A percentile compares a stretch with the other conserved stretches of the same genome.
Evolutionary conservation across 148 eudicot genomes (phyloP).

Genomic region (Rhododendron kiyosumense): DNA sequence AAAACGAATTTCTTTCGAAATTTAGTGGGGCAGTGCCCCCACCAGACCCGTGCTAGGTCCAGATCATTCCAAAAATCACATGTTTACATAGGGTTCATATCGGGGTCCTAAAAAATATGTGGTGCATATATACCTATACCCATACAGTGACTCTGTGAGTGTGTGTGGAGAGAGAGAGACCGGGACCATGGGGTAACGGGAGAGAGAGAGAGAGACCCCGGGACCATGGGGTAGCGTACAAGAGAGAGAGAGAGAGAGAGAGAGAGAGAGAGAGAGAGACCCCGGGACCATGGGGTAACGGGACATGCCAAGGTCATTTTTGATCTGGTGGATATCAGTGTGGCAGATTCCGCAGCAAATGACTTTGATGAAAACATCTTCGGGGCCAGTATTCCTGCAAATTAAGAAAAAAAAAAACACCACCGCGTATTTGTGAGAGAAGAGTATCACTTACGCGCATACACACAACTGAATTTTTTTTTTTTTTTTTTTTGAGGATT

Average conservation of each 20-base stretch:
- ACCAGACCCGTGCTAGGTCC: no score
- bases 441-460: not conserved
- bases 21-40: no score
- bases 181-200: no score
- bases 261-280: slow-evolving; percentile 26
- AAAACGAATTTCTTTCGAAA: no score
- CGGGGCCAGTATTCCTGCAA: slow-evolving; percentile 65
- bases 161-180: not conserved
- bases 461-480: not conserved
- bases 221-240: slow-evolving; percentile 92
- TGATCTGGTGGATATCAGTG: slow-evolving; percentile 74
- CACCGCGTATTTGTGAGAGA: not conserved
- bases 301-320: slow-evolving; percentile 86
- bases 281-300: slow-evolving; percentile 97
- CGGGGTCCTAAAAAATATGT: no score
- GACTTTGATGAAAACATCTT: slow-evolving; percentile 73
- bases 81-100: no score
- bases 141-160: no score
- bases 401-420: not conserved
- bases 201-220: slow-evolving; percentile 49
- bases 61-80: no score
- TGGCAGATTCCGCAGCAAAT: slow-evolving; percentile 82
- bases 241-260: not conserved
- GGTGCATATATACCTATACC: no score
- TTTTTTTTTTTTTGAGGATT: not conserved